Evolutionary conservation across 192 early-diverging fungal species (phyloP).

Genomic region (Coemansia sp.): DNA sequence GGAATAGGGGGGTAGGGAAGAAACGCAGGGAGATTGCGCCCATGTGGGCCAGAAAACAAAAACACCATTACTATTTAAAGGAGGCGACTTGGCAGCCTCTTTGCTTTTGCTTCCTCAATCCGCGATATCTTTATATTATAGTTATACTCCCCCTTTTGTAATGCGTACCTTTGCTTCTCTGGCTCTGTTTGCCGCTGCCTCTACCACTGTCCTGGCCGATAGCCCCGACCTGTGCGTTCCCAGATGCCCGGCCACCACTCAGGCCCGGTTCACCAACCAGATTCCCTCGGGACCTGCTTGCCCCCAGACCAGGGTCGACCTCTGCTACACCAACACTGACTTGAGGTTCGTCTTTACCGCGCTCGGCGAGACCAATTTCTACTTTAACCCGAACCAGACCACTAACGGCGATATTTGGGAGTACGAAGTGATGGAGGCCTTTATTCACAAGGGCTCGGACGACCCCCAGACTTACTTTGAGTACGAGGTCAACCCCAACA

Average conservation of each 20-base stretch:
- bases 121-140: too few relatives aligned
- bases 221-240: slow-evolving; percentile 28
- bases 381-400: slow-evolving; percentile 34
- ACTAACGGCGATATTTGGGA: slow-evolving; percentile 55
- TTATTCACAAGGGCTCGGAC: slow-evolving; percentile 45
- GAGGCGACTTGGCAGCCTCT: neutral
- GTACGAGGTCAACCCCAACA: slow-evolving; percentile 50
- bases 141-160: neutral
- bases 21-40: neutral
- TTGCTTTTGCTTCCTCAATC: neutral
- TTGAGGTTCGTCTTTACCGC: slow-evolving; percentile 45
- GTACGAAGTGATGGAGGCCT: slow-evolving; percentile 53
- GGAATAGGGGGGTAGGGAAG: neutral
- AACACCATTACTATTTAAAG: neutral
- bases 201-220: neutral
- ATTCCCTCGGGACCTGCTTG: slow-evolving; percentile 34
- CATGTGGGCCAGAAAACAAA: neutral
- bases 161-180: slow-evolving; percentile 2
- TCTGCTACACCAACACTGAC: slow-evolving; percentile 45
- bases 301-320: slow-evolving; percentile 30
- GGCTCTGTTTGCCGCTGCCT: slow-evolving; percentile 2
- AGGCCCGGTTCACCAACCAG: slow-evolving; percentile 28
- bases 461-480: slow-evolving; percentile 51
- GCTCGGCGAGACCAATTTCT: slow-evolving; percentile 34
- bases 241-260: slow-evolving; percentile 24